Conservation (phyloP, 129 eudicot genomes). For the Flaveria sonorensis region DNA sequence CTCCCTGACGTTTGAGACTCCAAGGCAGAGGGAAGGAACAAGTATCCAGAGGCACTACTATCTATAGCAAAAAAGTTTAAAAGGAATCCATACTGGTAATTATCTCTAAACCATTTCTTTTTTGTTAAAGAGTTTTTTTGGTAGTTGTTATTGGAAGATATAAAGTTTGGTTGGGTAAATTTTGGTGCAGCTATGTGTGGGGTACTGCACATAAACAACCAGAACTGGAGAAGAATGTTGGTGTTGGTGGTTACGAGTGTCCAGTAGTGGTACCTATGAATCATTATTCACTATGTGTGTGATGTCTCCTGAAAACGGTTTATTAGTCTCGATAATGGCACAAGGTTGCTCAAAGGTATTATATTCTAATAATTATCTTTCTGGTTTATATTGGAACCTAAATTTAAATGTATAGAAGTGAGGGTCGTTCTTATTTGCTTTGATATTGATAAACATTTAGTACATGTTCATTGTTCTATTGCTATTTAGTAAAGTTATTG, state of each 20-base stretch:
- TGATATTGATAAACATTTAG: background rate
- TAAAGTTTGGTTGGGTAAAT: background rate
- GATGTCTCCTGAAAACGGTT: too few species aligned
- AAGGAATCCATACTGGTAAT: conserved; percentile 83
- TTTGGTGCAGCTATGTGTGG: conserved; percentile 84
- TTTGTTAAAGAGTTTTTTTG: background rate
- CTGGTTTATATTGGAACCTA: background rate
- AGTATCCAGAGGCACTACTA: conserved; percentile 67
- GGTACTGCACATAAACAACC: conserved; percentile 86
- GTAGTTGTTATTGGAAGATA: background rate
- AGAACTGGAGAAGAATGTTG: conserved; percentile 88
- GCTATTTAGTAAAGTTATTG: too few species aligned
- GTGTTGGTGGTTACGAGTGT: conserved; percentile 94
- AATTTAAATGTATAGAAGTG: too few species aligned
- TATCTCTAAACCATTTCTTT: background rate
- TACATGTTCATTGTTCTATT: background rate
- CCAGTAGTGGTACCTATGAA: conserved; percentile 89
- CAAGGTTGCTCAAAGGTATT: conserved; percentile 81
- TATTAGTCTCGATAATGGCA: too few species aligned
- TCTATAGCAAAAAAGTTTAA: conserved; percentile 87
- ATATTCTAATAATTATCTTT: background rate
- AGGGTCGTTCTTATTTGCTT: too few species aligned
- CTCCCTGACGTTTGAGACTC: conserved; percentile 92
- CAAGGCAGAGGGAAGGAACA: conserved; percentile 93
- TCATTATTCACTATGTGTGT: too few species aligned